Evolutionary conservation across 352 stramenopile genomes (phyloP).

Genomic region (Globisporangium nunn): DNA sequence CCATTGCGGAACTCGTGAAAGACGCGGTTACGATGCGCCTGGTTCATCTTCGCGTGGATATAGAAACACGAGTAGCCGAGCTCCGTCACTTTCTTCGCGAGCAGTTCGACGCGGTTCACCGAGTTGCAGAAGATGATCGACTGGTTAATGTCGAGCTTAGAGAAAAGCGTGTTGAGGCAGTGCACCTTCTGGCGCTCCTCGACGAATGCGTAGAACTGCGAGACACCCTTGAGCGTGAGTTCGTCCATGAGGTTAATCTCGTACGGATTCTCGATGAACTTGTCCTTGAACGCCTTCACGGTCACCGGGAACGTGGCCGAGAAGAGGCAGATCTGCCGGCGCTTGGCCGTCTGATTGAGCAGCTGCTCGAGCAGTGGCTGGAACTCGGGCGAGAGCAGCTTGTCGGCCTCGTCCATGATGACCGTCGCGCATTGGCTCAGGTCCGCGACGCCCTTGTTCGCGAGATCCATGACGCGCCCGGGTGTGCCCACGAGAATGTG

Average conservation of each 20-base stretch:
- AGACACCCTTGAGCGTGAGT: constrained; percentile 97
- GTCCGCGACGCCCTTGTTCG: constrained; percentile 97
- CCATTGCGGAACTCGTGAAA: constrained; percentile 99
- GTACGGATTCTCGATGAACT: constrained; percentile 97
- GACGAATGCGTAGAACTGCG: constrained; percentile 99
- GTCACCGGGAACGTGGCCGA: constrained; percentile 99
- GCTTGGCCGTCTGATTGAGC: constrained; percentile 89
- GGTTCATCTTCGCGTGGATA: constrained; percentile 99
- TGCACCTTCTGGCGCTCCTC: constrained; percentile 99
- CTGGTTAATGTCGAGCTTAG: constrained; percentile 99
- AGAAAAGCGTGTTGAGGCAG: constrained; percentile 99
- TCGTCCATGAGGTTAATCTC: constrained; percentile 99
- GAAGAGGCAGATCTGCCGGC: constrained; percentile 99
- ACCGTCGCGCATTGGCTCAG: constrained; percentile 95
- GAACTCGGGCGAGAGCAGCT: constrained; percentile 98
- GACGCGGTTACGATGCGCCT: constrained; percentile 98
- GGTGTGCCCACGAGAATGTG: constrained; percentile 99
- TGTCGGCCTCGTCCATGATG: constrained; percentile 99
- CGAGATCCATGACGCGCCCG: constrained; percentile 97
- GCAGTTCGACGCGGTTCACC: constrained; percentile 97
- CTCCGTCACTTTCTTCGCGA: constrained; percentile 99
- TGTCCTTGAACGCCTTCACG: constrained; percentile 98
- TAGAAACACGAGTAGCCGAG: constrained; percentile 99
- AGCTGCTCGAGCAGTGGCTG: constrained; percentile 97
- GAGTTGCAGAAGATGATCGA: constrained; percentile 99